Percentiles rank a stretch among this genome's conserved stretches.
These are phyloP conservation scores for Canna indica DNA, from an alignment of 176 grass and related monocot genomes.

Conservation along the genomic window DNA sequence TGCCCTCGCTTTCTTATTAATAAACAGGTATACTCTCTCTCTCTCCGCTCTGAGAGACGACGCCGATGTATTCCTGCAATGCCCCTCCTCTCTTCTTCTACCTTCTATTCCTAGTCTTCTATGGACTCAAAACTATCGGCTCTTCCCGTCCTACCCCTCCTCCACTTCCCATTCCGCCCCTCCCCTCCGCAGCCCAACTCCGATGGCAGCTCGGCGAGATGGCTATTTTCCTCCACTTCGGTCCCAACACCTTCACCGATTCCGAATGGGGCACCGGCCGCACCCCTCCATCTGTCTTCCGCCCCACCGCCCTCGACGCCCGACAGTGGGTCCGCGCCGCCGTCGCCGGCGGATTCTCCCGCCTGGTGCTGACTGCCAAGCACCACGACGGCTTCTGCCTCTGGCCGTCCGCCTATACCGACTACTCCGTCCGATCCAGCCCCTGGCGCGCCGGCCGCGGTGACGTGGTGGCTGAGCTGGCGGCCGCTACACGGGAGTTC, in stretches of 20 bases:
- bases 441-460: conserved; percentile 56
- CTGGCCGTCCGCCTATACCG: conserved; percentile 80
- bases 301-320: conserved; percentile 56
- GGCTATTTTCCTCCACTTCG: conserved; percentile 93
- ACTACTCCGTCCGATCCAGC: conserved; percentile 68
- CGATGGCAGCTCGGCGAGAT: conserved; percentile 86
- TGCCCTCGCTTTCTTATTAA: too few species aligned
- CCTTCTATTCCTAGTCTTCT: conserved; percentile 16
- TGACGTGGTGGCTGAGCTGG: conserved; percentile 61
- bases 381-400: conserved; percentile 98
- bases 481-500: conserved; percentile 35
- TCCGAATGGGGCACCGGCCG: conserved; percentile 80
- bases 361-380: conserved; percentile 80
- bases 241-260: conserved; percentile 96
- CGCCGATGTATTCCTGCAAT: not conserved
- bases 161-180: conserved; percentile 59
- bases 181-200: conserved; percentile 75
- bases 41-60: not conserved
- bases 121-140: not conserved
- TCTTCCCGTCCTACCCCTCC: conserved; percentile 27
- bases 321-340: conserved; percentile 69
- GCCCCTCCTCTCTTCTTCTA: conserved; percentile 7
- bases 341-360: conserved; percentile 42
- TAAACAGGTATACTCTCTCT: too few species aligned
- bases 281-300: conserved; percentile 59